phyloP scores from a whole-genome alignment of 495 filamentous ascomycete species.

The Amorphotheca resinae region DNA sequence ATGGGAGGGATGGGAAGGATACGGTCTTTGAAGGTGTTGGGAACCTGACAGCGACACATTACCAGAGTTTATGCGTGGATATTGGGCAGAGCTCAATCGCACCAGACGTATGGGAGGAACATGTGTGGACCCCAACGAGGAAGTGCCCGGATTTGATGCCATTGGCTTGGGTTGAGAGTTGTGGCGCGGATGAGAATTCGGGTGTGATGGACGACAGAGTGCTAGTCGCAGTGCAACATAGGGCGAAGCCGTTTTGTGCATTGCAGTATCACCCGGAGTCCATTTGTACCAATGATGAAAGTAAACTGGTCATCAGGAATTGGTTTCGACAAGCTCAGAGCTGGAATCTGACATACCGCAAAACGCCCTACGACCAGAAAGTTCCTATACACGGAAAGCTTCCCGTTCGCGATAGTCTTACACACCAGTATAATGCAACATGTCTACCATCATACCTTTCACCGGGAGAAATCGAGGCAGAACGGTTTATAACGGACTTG shows the following conservation, averaged over 20 bases:
- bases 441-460: not conserved
- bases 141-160: slow-evolving; percentile 34
- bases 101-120: slow-evolving; percentile 22
- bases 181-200: not conserved
- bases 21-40: slow-evolving; percentile 38
- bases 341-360: slow-evolving; percentile 34
- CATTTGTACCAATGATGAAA: slow-evolving; percentile 66
- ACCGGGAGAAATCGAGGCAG: not conserved
- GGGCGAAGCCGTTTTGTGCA: slow-evolving; percentile 68
- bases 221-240: slow-evolving; percentile 67
- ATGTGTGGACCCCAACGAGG: slow-evolving; percentile 4
- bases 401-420: slow-evolving; percentile 12
- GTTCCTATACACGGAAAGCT: slow-evolving; percentile 5
- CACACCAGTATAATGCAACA: slow-evolving; percentile 13
- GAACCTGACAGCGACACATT: slow-evolving; percentile 60
- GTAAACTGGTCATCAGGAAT: slow-evolving; percentile 51
- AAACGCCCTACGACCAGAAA: not conserved
- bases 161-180: slow-evolving; percentile 53
- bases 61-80: slow-evolving; percentile 75
- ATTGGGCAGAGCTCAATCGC: slow-evolving; percentile 29
- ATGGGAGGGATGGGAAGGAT: slow-evolving; percentile 20
- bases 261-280: slow-evolving; percentile 95
- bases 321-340: slow-evolving; percentile 55
- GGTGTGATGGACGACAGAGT: slow-evolving; percentile 37
- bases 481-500: not conserved